These are phyloP conservation scores for Septoria linicola DNA, from an alignment of 2,329 filamentous ascomycete species.

Conservation along the genomic window DNA sequence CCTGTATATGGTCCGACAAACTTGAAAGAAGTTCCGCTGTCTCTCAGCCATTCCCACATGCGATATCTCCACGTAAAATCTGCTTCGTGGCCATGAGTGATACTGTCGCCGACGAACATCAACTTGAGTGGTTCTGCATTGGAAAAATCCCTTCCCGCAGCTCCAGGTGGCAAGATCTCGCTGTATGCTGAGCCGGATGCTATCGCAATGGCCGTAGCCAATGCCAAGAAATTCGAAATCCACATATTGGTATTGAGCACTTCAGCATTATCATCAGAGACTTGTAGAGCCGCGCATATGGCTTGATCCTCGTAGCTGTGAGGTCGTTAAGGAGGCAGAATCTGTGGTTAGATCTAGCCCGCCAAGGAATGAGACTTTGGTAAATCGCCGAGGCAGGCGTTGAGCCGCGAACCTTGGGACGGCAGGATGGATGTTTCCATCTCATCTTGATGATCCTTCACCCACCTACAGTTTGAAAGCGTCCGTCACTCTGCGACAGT, in stretches of 20 bases:
- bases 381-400: conserved; percentile 4
- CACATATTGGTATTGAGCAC: neutral
- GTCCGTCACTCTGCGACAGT: too few relatives aligned
- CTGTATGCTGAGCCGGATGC: neutral
- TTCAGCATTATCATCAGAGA: neutral
- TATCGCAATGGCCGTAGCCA: conserved; percentile 1
- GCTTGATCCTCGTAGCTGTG: neutral
- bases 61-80: conserved; percentile 48
- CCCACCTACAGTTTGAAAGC: too few relatives aligned
- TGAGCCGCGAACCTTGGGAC: neutral
- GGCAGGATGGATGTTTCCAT: too few relatives aligned
- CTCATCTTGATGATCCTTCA: too few relatives aligned
- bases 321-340: neutral
- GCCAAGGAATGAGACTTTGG: neutral
- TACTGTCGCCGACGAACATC: conserved; percentile 30
- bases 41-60: conserved; percentile 43
- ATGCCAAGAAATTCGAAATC: neutral
- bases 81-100: conserved; percentile 37
- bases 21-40: conserved; percentile 34
- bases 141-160: neutral
- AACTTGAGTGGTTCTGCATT: conserved; percentile 13
- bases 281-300: neutral
- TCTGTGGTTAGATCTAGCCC: neutral
- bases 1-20: conserved; percentile 38
- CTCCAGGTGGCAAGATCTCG: neutral